Percentiles rank a stretch among this genome's conserved stretches.
Conservation (phyloP, 306 rosid species). For the Datisca glomerata region DNA sequence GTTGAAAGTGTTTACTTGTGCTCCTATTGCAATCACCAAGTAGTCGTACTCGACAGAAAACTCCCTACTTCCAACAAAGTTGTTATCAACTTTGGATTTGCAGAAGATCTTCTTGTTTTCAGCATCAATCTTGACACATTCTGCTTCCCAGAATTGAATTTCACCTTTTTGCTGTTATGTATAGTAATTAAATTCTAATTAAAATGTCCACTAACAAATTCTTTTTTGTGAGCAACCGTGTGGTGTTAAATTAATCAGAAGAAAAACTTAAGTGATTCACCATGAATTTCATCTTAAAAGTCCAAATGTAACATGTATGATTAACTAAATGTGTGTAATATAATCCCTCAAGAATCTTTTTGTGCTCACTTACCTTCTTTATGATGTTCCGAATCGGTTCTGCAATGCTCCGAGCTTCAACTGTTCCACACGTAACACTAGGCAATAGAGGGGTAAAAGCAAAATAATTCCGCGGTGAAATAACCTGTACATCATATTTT, state of each 20-base stretch:
- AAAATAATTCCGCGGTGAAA: slow-evolving; percentile 89
- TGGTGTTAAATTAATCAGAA: no score
- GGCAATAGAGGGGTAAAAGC: slow-evolving; percentile 92
- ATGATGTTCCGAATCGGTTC: slow-evolving; percentile 82
- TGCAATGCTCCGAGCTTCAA: slow-evolving; percentile 95
- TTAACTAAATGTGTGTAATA: background rate
- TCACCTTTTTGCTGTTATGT: slow-evolving; percentile 60
- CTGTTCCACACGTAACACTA: slow-evolving; percentile 90
- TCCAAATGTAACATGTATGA: background rate
- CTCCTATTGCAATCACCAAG: slow-evolving; percentile 72
- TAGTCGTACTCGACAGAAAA: slow-evolving; percentile 78
- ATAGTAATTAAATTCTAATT: background rate
- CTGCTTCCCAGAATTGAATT: slow-evolving; percentile 72
- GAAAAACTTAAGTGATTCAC: no score
- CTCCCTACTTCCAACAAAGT: slow-evolving; percentile 46
- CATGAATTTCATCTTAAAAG: background rate
- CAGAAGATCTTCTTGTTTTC: slow-evolving; percentile 53
- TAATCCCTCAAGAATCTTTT: background rate
- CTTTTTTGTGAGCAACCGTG: no score
- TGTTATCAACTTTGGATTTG: slow-evolving; percentile 34
- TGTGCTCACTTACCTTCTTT: slow-evolving; percentile 41
- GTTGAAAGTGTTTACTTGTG: slow-evolving; percentile 84
- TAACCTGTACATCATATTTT: slow-evolving; percentile 63
- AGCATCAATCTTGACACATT: slow-evolving; percentile 78
- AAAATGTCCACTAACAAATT: no score